Percentiles rank a stretch among this genome's conserved stretches.
Evolutionary conservation across 1,284 basidiomycete species (phyloP).

Genomic region (Ceratobasidium sp.): DNA sequence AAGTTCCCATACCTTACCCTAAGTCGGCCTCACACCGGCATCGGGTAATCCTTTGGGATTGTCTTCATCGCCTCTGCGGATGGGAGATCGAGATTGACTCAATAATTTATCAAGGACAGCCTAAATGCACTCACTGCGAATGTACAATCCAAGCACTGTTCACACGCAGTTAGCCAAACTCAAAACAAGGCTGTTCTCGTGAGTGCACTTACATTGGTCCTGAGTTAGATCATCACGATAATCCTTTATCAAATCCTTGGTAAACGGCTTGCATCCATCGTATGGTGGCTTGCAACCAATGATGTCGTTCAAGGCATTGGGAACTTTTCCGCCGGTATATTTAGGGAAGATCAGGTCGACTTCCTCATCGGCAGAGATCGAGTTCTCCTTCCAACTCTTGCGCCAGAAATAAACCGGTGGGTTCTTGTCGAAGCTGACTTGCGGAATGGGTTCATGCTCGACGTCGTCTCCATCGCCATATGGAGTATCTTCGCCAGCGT

Average conservation of each 20-base stretch:
- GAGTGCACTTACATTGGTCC: not conserved
- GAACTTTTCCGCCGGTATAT: not conserved
- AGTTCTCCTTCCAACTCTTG: not conserved
- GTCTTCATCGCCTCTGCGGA: not conserved
- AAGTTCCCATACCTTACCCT: no score
- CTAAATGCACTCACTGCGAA: not conserved
- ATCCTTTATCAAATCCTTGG: not conserved
- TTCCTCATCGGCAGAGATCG: not conserved
- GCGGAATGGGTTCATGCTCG: not conserved
- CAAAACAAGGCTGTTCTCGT: no score
- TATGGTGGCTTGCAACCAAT: not conserved
- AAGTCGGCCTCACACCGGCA: not conserved
- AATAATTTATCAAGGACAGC: not conserved
- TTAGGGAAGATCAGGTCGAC: constrained; percentile 4
- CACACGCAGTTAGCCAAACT: not conserved
- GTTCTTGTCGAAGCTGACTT: constrained; percentile 5
- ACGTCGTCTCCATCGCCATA: constrained; percentile 17
- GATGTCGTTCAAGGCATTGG: not conserved
- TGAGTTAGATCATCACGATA: not conserved
- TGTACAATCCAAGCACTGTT: not conserved
- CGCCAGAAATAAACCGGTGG: constrained; percentile 26
- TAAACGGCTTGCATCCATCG: not conserved
- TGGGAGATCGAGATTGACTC: not conserved
- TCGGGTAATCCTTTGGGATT: not conserved
- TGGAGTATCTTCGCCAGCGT: not conserved